Conservation (phyloP, 1,284 basidiomycete genomes). For the Ustilago trichophora region DNA sequence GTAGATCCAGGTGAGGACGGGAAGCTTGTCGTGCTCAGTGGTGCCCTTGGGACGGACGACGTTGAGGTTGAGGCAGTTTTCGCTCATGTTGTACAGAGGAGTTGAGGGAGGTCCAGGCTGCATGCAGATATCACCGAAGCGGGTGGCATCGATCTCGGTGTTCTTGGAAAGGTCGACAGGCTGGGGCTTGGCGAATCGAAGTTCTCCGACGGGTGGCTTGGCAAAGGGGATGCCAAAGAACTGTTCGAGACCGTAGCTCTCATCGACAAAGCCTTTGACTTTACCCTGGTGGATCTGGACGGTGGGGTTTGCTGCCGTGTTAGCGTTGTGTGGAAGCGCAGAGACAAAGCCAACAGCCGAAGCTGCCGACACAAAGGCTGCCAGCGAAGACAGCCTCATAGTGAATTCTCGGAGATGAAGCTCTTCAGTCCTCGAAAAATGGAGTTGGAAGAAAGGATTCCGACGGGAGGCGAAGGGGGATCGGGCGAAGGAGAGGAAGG, state of each 20-base stretch:
- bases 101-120: constrained; percentile 3
- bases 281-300: constrained; percentile 29
- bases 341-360: constrained; percentile 1
- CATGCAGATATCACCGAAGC: constrained; percentile 34
- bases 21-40: constrained; percentile 19
- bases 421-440: too few relatives aligned
- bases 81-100: constrained; percentile 28
- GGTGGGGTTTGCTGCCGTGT: constrained; percentile 10
- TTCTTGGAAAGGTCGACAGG: constrained; percentile 13
- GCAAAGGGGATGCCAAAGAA: constrained; percentile 52
- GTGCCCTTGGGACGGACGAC: constrained; percentile 35
- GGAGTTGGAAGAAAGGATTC: too few relatives aligned
- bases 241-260: constrained; percentile 20
- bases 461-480: too few relatives aligned
- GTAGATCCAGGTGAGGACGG: constrained; percentile 46
- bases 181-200: constrained; percentile 39
- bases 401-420: too few relatives aligned
- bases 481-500: too few relatives aligned
- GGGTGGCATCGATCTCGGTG: constrained; percentile 30
- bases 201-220: constrained; percentile 29
- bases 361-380: constrained; percentile 2
- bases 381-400: constrained; percentile 4
- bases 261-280: constrained; percentile 18
- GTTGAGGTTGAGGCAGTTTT: constrained; percentile 51
- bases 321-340: constrained; percentile 7